Percentiles rank a stretch among this genome's conserved stretches.
Conservation (phyloP, 148 eudicot species). For the Chenopodium berlandieri region DNA sequence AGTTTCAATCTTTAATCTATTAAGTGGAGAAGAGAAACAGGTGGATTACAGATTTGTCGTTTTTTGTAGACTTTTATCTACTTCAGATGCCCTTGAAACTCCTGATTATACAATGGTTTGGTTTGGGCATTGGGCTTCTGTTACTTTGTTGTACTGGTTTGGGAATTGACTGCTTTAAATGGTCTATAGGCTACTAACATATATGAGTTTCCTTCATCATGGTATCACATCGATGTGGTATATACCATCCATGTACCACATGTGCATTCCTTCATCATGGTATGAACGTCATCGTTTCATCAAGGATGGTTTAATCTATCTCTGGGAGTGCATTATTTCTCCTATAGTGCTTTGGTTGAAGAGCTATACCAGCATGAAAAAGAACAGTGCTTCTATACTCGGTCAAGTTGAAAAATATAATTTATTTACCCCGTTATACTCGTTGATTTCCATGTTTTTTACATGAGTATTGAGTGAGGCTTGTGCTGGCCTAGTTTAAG, state of each 20-base stretch:
- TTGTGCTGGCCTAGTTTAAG: neutral
- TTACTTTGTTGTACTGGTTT: neutral
- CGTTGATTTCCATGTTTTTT: neutral
- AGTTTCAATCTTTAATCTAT: neutral
- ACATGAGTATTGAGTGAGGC: neutral
- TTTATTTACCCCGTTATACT: neutral
- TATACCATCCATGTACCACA: too few species aligned
- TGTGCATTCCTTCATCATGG: too few species aligned
- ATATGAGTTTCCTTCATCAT: too few species aligned
- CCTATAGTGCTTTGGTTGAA: neutral
- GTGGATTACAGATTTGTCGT: neutral
- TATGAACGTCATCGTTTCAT: neutral
- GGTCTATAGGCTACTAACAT: too few species aligned
- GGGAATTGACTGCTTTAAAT: neutral
- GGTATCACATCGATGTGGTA: neutral
- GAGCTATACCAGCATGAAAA: neutral
- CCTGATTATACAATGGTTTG: neutral
- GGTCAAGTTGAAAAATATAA: neutral
- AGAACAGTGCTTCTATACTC: neutral
- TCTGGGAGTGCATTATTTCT: neutral
- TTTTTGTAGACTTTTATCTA: neutral
- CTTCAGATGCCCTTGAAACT: neutral
- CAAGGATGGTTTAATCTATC: neutral
- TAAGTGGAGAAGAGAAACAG: neutral
- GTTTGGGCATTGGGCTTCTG: conserved; percentile 1